Conservation (phyloP, 73 alveolate species). For the Uronychia binucleata region DNA sequence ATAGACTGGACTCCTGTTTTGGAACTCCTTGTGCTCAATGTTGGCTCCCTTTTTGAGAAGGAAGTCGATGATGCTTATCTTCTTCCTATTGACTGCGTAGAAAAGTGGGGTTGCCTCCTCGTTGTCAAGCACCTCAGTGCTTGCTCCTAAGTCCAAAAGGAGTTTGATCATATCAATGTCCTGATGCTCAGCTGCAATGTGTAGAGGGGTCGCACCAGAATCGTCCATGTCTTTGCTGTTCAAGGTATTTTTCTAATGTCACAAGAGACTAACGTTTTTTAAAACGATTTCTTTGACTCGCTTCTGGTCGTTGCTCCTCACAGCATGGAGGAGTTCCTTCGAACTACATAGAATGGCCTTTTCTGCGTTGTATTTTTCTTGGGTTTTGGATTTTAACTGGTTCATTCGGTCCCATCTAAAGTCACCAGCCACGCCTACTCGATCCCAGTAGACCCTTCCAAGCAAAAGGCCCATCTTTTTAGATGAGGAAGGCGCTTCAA, state of each 20-base stretch:
- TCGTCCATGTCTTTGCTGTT: neutral
- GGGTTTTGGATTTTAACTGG: neutral
- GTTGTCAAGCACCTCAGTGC: conserved; percentile 58
- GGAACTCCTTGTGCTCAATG: conserved; percentile 67
- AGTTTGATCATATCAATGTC: conserved; percentile 56
- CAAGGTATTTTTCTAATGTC: neutral
- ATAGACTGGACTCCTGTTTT: conserved; percentile 72
- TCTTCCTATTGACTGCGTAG: conserved; percentile 64
- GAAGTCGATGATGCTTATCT: conserved; percentile 53
- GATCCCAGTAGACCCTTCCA: neutral
- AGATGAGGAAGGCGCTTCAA: neutral
- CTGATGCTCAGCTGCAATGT: conserved; percentile 53
- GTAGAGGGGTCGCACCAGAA: conserved; percentile 14
- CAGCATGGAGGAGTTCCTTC: conserved; percentile 12
- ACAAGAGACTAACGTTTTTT: neutral
- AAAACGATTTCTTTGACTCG: neutral
- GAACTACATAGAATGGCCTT: conserved; percentile 1
- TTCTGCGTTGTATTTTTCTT: neutral
- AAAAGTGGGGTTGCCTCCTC: conserved; percentile 76
- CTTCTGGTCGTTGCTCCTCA: neutral
- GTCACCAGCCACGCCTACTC: neutral
- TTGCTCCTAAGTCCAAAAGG: conserved; percentile 61
- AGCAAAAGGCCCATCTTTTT: neutral
- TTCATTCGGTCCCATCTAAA: neutral
- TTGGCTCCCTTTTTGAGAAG: conserved; percentile 71